Conservation (phyloP, 2,329 filamentous ascomycete genomes). For the Aspergillus brasiliensis region DNA sequence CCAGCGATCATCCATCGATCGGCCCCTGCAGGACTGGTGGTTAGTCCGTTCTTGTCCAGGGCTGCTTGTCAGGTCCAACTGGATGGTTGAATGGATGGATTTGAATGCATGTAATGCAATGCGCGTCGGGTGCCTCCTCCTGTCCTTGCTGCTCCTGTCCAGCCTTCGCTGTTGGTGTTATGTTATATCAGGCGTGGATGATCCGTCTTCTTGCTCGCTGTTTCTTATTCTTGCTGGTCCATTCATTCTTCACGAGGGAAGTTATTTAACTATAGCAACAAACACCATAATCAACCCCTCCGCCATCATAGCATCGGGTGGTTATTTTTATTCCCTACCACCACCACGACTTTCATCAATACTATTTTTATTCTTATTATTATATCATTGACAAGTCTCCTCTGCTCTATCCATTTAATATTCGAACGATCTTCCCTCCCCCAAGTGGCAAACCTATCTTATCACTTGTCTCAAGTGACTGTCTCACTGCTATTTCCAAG, state of each 20-base stretch:
- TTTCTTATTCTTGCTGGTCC: not conserved
- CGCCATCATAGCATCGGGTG: too few relatives aligned
- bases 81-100: not conserved
- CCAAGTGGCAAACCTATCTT: not conserved
- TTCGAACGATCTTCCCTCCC: slow-evolving; percentile 1
- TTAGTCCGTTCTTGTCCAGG: not conserved
- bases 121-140: slow-evolving; percentile 2
- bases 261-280: too few relatives aligned
- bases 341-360: not conserved
- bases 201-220: not conserved
- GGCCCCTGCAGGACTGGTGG: not conserved
- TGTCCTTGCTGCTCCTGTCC: slow-evolving; percentile 6
- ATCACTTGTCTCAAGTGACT: slow-evolving; percentile 9
- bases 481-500: slow-evolving; percentile 15
- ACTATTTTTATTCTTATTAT: too few relatives aligned
- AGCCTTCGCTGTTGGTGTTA: slow-evolving; percentile 10
- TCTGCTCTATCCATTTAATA: slow-evolving; percentile 15
- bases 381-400: not conserved
- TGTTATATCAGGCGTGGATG: slow-evolving; percentile 17
- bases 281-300: too few relatives aligned
- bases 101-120: slow-evolving; percentile 4
- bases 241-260: slow-evolving; percentile 18
- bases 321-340: not conserved
- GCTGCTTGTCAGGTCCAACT: not conserved
- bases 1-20: not conserved